Base-by-base conservation (phyloP, 106 monocot genomes). In the Posidonia australis region DNA sequence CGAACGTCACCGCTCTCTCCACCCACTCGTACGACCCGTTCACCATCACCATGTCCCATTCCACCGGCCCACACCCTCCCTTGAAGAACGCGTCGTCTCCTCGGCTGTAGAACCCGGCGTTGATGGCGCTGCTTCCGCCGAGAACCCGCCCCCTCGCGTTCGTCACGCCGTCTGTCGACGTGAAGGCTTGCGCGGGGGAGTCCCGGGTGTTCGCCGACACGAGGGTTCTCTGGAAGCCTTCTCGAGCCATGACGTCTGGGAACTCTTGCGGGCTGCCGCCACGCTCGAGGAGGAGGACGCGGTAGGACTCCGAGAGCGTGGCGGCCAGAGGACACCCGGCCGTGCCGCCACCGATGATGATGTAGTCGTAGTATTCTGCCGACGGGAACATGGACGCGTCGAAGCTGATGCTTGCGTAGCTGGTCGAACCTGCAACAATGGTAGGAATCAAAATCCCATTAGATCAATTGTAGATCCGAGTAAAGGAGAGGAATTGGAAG, bases 1-100 rank as follows among this genome's bases (percentile, higher is more conserved):
- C 12, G 47, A 28, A 31, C 9, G 46, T 26, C 20, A 70, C 60
- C 47, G 13, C 59, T 27, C 30, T 45, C 70, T 70, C 70, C n/a
- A 70, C 70, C 70, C 70, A 70, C 70, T 20, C 10, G 48, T 60
- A 70, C 7, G 70, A 45, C 29, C 31, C 21, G 25, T 46, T 30
- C 46, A 70, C 70, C 47, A 48, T 22, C 3, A 2, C 68, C 22
- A 5, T 6, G 55, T 68, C 56, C 67, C 53, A 67, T n/a, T 48
- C 31, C 11, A 32, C 66, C 10, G n/a, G 59, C 14, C 65, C 62
- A 45, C 21, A 11, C 62, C 62, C 11, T n/a, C 13, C 26, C 10
- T 23, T n/a, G 17, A 68, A 5, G 54, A 14, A 68, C 11, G 2
- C 43, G 10, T 57, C 13, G 7, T n/a, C 14, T 10, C 46, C 46